Evolutionary conservation across 257 asterid genomes (phyloP).

Genomic region (Lavandula angustifolia): DNA sequence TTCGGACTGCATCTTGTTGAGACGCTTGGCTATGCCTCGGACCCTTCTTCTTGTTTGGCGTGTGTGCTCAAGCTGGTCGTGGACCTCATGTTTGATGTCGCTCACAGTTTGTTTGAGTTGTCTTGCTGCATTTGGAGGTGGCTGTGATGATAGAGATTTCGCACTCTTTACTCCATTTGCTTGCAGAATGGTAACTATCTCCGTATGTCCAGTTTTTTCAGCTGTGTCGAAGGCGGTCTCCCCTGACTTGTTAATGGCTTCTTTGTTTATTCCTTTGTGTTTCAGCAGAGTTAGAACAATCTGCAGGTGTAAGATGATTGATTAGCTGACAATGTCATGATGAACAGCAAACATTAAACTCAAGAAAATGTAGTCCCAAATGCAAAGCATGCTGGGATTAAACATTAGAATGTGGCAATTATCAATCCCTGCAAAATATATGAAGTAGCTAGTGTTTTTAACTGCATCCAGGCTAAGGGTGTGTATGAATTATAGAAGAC

Average conservation of each 20-base stretch:
- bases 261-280: conserved; percentile 46
- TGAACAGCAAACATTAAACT: too few relatives aligned
- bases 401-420: too few relatives aligned
- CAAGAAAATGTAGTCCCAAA: too few relatives aligned
- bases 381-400: too few relatives aligned
- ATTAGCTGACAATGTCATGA: neutral
- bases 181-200: conserved; percentile 44
- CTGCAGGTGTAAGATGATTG: conserved; percentile 35
- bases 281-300: conserved; percentile 54
- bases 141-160: conserved; percentile 40
- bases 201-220: conserved; percentile 51
- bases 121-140: conserved; percentile 41
- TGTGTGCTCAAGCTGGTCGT: conserved; percentile 67
- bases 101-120: conserved; percentile 73
- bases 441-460: neutral
- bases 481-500: too few relatives aligned
- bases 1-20: conserved; percentile 71
- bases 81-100: conserved; percentile 76
- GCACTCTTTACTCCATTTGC: conserved; percentile 57
- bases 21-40: conserved; percentile 59
- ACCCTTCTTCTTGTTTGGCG: conserved; percentile 57
- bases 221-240: conserved; percentile 77
- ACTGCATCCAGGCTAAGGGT: neutral
- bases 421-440: too few relatives aligned
- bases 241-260: conserved; percentile 63